These are phyloP conservation scores for Scolecobasidium constrictum DNA, from an alignment of 2,329 filamentous ascomycete species.

Conservation along the genomic window DNA sequence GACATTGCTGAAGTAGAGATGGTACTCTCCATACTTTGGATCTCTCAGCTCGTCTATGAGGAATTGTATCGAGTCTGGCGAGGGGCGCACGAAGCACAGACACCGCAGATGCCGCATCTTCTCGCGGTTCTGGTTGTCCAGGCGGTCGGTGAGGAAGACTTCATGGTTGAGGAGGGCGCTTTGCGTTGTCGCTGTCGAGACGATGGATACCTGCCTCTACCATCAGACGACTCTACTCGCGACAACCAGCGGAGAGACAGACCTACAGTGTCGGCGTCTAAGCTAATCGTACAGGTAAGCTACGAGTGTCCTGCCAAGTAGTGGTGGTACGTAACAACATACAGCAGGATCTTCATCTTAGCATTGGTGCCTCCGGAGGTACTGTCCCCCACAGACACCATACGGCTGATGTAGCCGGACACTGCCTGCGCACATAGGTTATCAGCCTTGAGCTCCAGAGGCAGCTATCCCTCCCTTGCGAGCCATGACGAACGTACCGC, in stretches of 20 bases:
- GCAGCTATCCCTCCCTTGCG: background rate
- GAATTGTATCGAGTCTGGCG: constrained; percentile 81
- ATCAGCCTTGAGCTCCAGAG: background rate
- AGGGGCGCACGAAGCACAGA: constrained; percentile 85
- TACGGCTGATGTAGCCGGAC: constrained; percentile 91
- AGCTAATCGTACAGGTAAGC: constrained; percentile 15
- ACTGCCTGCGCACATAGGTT: constrained; percentile 64
- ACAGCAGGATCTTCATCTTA: constrained; percentile 95
- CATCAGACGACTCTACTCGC: too few relatives aligned
- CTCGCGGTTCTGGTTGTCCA: constrained; percentile 82
- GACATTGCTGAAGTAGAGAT: constrained; percentile 95
- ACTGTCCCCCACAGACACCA: constrained; percentile 75
- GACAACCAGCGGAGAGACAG: constrained; percentile 32
- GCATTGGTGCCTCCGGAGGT: constrained; percentile 55
- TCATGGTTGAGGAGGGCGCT: constrained; percentile 91
- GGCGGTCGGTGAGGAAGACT: constrained; percentile 91
- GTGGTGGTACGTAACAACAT: too few relatives aligned
- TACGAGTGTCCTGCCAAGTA: too few relatives aligned
- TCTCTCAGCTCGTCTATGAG: constrained; percentile 93
- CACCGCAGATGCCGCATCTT: constrained; percentile 97
- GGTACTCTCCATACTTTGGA: constrained; percentile 94
- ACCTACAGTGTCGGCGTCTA: constrained; percentile 81
- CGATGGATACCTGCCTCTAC: constrained; percentile 58
- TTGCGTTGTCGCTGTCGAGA: constrained; percentile 92
- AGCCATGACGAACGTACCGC: constrained; percentile 2